phyloP scores from a whole-genome alignment of 345 rosid species.

The Lepidium aucheri region DNA sequence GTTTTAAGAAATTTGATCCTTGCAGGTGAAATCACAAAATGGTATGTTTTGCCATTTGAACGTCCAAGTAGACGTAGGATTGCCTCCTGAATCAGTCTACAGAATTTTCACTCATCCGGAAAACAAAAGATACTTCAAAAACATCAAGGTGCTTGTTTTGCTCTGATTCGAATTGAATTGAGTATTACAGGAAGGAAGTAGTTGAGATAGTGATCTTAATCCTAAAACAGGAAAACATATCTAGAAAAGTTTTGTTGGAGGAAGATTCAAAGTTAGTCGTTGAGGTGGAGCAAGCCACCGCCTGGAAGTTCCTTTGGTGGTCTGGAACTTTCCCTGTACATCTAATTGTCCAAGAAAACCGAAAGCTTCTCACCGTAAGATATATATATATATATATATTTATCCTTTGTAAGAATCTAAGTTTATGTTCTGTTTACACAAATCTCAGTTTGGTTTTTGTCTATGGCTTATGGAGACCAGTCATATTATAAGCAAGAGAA shows the following conservation, averaged over 20 bases:
- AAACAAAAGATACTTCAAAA: conserved; percentile 82
- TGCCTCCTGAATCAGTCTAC: conserved; percentile 65
- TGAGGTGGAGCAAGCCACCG: conserved; percentile 77
- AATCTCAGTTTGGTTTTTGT: neutral
- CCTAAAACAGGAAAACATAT: conserved; percentile 58
- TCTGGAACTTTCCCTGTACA: conserved; percentile 71
- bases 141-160: conserved; percentile 53
- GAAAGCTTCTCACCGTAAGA: conserved; percentile 55
- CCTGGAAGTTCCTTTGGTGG: conserved; percentile 97
- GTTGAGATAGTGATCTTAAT: neutral
- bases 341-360: conserved; percentile 71
- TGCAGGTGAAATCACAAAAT: conserved; percentile 45
- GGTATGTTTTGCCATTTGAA: conserved; percentile 26
- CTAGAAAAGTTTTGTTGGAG: conserved; percentile 56
- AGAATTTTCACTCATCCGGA: conserved; percentile 81
- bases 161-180: neutral
- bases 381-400: neutral
- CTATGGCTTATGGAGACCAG: conserved; percentile 30
- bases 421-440: neutral
- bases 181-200: neutral
- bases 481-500: conserved; percentile 73
- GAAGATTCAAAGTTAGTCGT: conserved; percentile 66
- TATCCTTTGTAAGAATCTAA: neutral
- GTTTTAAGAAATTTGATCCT: neutral
- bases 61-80: conserved; percentile 16